Percentiles rank a stretch among this genome's conserved stretches.
These are phyloP conservation scores for Colletotrichum cordylinicola DNA, from an alignment of 2,329 filamentous ascomycete species.

Conservation along the genomic window DNA sequence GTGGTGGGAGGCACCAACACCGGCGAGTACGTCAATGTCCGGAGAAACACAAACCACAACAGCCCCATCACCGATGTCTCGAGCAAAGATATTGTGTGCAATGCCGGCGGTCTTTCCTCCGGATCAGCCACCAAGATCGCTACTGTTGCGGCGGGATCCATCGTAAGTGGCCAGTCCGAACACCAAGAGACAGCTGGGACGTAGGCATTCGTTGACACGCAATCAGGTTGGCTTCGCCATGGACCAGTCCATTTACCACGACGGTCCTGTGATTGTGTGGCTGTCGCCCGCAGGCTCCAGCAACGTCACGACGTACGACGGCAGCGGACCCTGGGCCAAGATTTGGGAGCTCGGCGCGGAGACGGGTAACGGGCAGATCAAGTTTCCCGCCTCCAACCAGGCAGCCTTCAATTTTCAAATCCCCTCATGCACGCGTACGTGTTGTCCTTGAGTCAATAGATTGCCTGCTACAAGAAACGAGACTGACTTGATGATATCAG, in stretches of 20 bases:
- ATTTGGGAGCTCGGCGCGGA: constrained; percentile 16
- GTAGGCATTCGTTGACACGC: neutral
- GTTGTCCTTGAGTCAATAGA: neutral
- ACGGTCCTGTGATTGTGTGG: constrained; percentile 16
- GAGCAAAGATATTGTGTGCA: constrained; percentile 50
- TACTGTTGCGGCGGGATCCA: constrained; percentile 16
- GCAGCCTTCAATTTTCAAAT: constrained; percentile 17
- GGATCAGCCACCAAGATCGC: constrained; percentile 4
- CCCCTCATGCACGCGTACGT: constrained; percentile 19
- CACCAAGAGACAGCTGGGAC: neutral
- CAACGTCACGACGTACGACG: constrained; percentile 14
- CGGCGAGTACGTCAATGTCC: constrained; percentile 17
- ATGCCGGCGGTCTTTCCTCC: constrained; percentile 37
- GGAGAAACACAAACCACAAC: constrained; percentile 39
- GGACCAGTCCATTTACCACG: constrained; percentile 19
- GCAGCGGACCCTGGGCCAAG: constrained; percentile 16
- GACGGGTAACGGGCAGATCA: constrained; percentile 16
- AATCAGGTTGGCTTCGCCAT: constrained; percentile 6
- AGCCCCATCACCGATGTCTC: constrained; percentile 53
- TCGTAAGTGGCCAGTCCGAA: neutral
- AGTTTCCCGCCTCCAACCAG: constrained; percentile 14
- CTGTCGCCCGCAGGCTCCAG: constrained; percentile 9
- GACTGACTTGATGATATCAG: neutral
- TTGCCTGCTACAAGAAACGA: neutral
- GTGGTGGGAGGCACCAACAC: constrained; percentile 12